These are phyloP conservation scores for Magnaporthales sp. DNA, from an alignment of 2,329 filamentous ascomycete genomes.

Conservation along the genomic window DNA sequence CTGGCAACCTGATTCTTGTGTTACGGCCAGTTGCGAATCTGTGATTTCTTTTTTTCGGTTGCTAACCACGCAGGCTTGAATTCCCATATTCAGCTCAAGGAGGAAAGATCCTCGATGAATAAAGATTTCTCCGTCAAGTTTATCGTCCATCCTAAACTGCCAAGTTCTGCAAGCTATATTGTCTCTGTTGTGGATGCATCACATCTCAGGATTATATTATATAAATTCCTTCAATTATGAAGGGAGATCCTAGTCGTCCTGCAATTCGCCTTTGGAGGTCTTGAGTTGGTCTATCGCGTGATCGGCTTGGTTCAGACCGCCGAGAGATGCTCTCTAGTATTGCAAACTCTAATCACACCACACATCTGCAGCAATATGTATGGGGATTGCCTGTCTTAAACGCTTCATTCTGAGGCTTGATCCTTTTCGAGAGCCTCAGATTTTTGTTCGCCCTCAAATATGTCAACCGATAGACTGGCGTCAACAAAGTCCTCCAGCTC, in stretches of 20 bases:
- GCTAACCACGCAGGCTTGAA: neutral
- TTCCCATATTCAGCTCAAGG: neutral
- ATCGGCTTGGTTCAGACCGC: neutral
- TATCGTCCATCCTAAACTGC: neutral
- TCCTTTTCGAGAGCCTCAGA: conserved; percentile 36
- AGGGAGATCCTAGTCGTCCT: no score
- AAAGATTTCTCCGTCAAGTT: neutral
- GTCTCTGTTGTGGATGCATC: neutral
- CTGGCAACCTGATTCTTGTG: neutral
- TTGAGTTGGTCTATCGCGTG: neutral
- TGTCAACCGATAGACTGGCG: conserved; percentile 77
- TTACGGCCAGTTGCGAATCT: neutral
- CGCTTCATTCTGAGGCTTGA: neutral
- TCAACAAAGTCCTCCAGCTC: conserved; percentile 95
- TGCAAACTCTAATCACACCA: neutral
- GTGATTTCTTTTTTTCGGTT: neutral
- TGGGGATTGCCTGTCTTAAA: neutral
- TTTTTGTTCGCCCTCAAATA: conserved; percentile 50
- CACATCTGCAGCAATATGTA: neutral
- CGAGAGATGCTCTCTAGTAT: no score
- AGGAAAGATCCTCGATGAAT: neutral
- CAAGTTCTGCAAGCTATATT: neutral
- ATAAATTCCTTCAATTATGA: neutral
- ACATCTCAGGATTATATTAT: neutral
- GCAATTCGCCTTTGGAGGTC: neutral